phyloP scores from a whole-genome alignment of 352 stramenopile species.

The Pythium aquatile region DNA sequence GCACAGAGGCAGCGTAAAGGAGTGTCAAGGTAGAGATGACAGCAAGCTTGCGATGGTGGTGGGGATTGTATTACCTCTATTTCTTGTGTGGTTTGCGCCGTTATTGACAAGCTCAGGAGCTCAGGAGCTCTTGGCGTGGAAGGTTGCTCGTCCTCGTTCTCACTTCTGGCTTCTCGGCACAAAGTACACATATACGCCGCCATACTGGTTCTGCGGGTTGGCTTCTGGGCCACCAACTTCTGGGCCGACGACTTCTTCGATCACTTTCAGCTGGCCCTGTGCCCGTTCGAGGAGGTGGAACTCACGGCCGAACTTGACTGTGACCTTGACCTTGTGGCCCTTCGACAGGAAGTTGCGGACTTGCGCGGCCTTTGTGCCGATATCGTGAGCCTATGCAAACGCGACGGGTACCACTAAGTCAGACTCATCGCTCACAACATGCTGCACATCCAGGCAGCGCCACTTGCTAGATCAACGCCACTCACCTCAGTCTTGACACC shows the following conservation, averaged over 20 bases:
- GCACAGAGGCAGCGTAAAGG: no score
- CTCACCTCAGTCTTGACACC: conserved; percentile 71
- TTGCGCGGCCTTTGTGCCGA: conserved; percentile 71
- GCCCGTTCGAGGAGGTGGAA: conserved; percentile 56
- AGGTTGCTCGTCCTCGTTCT: neutral
- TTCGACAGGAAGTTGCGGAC: conserved; percentile 66
- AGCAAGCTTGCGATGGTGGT: neutral
- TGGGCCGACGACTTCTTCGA: conserved; percentile 41
- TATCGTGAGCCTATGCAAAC: conserved; percentile 46
- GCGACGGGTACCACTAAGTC: neutral
- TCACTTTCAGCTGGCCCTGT: conserved; percentile 43
- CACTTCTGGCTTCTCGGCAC: conserved; percentile 22
- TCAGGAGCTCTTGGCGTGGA: neutral
- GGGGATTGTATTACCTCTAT: conserved; percentile 3
- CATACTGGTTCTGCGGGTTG: conserved; percentile 43
- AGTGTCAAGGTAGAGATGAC: neutral
- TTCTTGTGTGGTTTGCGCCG: neutral
- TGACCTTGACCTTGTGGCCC: conserved; percentile 81
- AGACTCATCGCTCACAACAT: neutral
- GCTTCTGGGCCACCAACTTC: conserved; percentile 38
- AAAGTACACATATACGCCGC: conserved; percentile 59
- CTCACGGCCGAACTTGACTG: conserved; percentile 60
- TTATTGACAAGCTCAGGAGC: neutral
- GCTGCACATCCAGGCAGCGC: neutral
- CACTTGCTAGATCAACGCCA: neutral